phyloP scores from a whole-genome alignment of 164 flowering plant genomes.

The Brasenia schreberi region DNA sequence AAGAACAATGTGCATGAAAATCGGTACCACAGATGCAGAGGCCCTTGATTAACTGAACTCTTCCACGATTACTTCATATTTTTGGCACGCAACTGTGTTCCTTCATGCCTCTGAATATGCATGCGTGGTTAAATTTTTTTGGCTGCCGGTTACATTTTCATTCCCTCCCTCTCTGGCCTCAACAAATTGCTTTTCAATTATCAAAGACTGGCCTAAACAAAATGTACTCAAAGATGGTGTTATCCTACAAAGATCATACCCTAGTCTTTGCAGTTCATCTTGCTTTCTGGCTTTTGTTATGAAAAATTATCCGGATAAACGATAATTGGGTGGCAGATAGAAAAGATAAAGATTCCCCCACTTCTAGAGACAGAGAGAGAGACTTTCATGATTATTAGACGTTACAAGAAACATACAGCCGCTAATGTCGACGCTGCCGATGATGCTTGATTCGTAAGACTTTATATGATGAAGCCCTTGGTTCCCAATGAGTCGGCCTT shows the following conservation, averaged over 20 bases:
- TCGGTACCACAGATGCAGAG: neutral
- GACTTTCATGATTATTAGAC: too few species aligned
- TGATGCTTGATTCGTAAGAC: neutral
- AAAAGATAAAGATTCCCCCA: neutral
- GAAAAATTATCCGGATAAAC: neutral
- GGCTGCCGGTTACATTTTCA: too few species aligned
- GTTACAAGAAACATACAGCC: neutral
- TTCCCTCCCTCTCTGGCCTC: too few species aligned
- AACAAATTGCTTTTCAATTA: too few species aligned
- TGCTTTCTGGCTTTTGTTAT: neutral
- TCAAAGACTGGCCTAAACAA: neutral
- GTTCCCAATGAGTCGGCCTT: conserved; percentile 59
- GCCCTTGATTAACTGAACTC: neutral
- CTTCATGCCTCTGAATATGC: neutral
- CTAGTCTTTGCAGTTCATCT: too few species aligned
- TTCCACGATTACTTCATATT: neutral
- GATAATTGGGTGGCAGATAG: neutral
- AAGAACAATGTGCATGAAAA: conserved; percentile 4
- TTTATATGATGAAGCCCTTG: too few species aligned
- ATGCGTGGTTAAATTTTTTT: too few species aligned
- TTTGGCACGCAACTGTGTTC: neutral
- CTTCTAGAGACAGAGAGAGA: neutral
- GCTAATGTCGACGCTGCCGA: neutral
- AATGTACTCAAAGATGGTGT: neutral
- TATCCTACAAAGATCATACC: too few species aligned